Evolutionary conservation across 257 asterid species (phyloP).

Genomic region (Solanum gracilifrons): DNA sequence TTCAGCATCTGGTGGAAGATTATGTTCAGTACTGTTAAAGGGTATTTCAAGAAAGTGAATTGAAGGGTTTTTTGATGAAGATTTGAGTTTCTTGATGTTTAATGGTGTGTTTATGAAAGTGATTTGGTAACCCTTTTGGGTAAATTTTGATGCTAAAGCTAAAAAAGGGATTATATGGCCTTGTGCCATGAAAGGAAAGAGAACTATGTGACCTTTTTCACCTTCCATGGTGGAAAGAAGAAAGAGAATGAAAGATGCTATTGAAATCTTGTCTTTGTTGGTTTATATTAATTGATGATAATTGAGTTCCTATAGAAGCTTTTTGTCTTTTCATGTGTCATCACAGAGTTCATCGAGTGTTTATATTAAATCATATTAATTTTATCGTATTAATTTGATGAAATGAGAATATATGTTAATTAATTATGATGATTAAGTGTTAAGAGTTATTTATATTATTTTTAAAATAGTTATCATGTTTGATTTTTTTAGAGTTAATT

Average conservation of each 20-base stretch:
- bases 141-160: slow-evolving; percentile 3
- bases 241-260: neutral
- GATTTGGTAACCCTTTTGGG: neutral
- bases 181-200: slow-evolving; percentile 20
- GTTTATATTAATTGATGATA: neutral
- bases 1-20: slow-evolving; percentile 42
- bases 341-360: neutral
- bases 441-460: too few species aligned
- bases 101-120: slow-evolving; percentile 22
- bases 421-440: too few species aligned
- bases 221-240: slow-evolving; percentile 1
- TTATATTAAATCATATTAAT: neutral
- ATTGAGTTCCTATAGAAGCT: neutral
- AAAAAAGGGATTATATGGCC: slow-evolving; percentile 17
- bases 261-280: neutral
- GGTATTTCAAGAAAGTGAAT: slow-evolving; percentile 38
- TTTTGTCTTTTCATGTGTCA: neutral
- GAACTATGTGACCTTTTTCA: neutral
- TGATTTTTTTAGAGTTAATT: too few species aligned
- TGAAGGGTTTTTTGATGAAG: slow-evolving; percentile 11
- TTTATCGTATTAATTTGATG: rapidly evolving
- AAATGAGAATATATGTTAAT: too few species aligned
- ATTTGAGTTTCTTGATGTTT: slow-evolving; percentile 37
- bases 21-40: slow-evolving; percentile 35
- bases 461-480: too few species aligned